A percentile compares a stretch with the other conserved stretches of the same genome.
Evolutionary conservation across 108 stramenopile species (phyloP).

Genomic region (Nitzschia sp.): DNA sequence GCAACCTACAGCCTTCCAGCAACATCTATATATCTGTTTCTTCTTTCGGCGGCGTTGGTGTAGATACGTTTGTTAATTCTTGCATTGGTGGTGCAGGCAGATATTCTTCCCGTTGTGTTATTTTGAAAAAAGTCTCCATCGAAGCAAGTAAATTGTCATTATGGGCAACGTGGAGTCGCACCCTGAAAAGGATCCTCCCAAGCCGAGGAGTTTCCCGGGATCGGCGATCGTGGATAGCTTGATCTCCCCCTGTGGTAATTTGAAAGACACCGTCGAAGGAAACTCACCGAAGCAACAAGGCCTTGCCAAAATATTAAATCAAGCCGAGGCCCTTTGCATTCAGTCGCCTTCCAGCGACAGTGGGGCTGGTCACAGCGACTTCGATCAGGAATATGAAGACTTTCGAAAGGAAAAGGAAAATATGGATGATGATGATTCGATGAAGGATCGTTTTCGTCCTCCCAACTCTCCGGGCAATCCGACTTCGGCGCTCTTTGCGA

Average conservation of each 20-base stretch:
- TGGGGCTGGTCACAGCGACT: constrained; percentile 6
- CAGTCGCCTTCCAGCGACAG: constrained; percentile 22
- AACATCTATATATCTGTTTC: too few relatives aligned
- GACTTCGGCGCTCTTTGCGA: constrained; percentile 51
- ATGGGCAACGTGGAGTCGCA: constrained; percentile 26
- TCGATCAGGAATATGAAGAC: constrained; percentile 34
- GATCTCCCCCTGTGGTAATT: constrained; percentile 16
- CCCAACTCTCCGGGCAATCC: constrained; percentile 10
- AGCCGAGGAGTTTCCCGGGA: constrained; percentile 29
- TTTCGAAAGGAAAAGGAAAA: constrained; percentile 14
- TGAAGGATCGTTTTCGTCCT: background rate
- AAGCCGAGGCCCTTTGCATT: constrained; percentile 21
- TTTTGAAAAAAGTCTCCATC: too few relatives aligned
- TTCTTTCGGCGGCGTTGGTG: too few relatives aligned
- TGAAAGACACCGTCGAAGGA: constrained; percentile 20
- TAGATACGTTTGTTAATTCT: too few relatives aligned
- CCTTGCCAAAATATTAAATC: background rate
- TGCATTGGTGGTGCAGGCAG: too few relatives aligned
- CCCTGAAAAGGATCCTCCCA: constrained; percentile 1
- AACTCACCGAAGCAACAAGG: background rate
- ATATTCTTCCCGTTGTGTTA: too few relatives aligned
- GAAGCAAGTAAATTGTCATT: too few relatives aligned
- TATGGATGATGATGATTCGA: constrained; percentile 6
- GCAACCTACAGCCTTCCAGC: too few relatives aligned
- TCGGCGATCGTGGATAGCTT: constrained; percentile 33